Base-by-base conservation (phyloP, 805 yeast genomes). In the Debaryomyces tyrocola region DNA sequence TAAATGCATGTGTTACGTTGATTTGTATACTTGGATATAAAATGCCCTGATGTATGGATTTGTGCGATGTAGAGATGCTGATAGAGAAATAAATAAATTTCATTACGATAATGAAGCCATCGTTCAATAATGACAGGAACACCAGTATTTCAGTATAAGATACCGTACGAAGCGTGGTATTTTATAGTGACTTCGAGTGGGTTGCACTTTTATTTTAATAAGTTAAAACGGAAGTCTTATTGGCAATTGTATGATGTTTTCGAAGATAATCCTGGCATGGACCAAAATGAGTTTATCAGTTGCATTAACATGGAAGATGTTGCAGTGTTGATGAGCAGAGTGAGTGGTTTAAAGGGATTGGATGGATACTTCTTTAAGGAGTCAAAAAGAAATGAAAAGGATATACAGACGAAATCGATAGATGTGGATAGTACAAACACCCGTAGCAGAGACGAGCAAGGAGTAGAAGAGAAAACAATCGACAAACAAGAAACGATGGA, bases 161-260 rank as follows among this genome's bases (percentile, higher is more conserved):
- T 64, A 5, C 60, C 57, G 12, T 45, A 54, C 20, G 44, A 41
- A 7, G 45, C 45, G 20, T 69, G 74, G 74, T 54, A 57, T 36
- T 47, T 69, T 9, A 58, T 68, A 15, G 43, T 69, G 11, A 64
- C 69, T 4, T 46, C 57, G 8, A 52, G 48, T 2, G 60, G 59
- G 0, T 33, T 43, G 17, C 75, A 69, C 47, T 69, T 67, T 46
- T 69, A 69, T 52, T 69, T 54, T 47, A 58, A 68, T 49, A 33
- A 44, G 11, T 42, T 20, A 1, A 45, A 50, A 4, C 47, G 49
- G 17, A 20, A 42, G 18, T 61, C 73, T 6, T 64, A 57, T 40
- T 69, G 75, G 75, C 74, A 68, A 52, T 46, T 67, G 20, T 38
- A 50, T 12, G 73, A 69, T 37, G 41, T 69, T 1, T 46, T 47